Base-by-base conservation (phyloP, 345 rosid genomes). In the Brassica carinata region DNA sequence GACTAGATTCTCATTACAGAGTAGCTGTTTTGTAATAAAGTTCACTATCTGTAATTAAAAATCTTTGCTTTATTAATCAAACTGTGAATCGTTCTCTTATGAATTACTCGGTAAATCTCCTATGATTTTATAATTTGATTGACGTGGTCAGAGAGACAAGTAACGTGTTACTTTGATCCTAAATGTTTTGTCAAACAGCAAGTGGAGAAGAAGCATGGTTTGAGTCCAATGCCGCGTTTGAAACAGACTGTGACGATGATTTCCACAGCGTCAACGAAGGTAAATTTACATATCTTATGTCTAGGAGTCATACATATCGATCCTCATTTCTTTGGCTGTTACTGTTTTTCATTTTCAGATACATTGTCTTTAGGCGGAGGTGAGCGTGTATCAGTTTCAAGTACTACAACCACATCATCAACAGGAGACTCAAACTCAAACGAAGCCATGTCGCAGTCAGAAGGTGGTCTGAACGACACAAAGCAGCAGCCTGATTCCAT, bases 211-310 rank as follows among this genome's bases (percentile, higher is more conserved):
- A 83, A 34, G 82, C 90, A 8, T 96, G 96, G 95, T 92, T 84
- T 73, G 99, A 96, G 82, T 84, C 98, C 38, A 84, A 79, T 72
- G 85, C 86, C 7, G 77, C 75, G 45, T 88, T 90, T 83, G 99
- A 92, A 77, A 88, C 98, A 36, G 98, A 95, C 75, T 74, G 89
- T 78, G 99, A 96, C 14, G 98, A 93, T 13, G 99, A 95, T 63
- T 95, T 88, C 45, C 85, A 89, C 69, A 95, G 99, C 77, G 91
- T 95, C 26, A 85, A 86, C 33, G 98, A 93, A 69, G 98, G 98
- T 92, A 84, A n/a, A 83, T 15, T 14, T 51, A 51, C 58, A 2
- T 23, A 13, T 64, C 1, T 23, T 29, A 4, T 55, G 18, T 59
- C 11, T 38, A 3, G 15, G 10, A 67, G 36, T 76, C 10, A 17